Conservation (phyloP, 371 early-diverging fungal species). For the Nematocida ausubeli region DNA sequence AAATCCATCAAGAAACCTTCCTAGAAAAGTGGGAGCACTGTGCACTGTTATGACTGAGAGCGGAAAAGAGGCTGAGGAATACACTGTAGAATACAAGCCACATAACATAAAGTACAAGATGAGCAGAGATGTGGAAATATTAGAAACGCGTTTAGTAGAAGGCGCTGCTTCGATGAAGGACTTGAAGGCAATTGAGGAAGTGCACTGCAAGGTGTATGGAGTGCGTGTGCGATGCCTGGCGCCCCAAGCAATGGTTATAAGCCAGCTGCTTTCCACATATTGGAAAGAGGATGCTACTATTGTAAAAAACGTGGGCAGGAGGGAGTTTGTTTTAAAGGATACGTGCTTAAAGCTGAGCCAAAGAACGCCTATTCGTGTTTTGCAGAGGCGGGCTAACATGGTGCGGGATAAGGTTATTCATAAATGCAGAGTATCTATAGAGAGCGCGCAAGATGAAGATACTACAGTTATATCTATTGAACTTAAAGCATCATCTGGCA, state of each 20-base stretch:
- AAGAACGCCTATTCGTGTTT: slow-evolving; percentile 83
- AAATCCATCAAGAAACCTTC: slow-evolving; percentile 76
- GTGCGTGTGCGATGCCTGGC: slow-evolving; percentile 22
- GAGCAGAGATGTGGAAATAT: slow-evolving; percentile 22
- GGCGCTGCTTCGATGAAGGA: slow-evolving; percentile 27
- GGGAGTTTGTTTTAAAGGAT: not conserved
- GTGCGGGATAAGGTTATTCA: slow-evolving; percentile 49
- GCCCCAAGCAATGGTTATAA: not conserved
- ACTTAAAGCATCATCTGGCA: slow-evolving; percentile 70
- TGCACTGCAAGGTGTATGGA: slow-evolving; percentile 55
- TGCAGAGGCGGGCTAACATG: slow-evolving; percentile 67
- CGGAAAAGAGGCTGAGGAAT: slow-evolving; percentile 48
- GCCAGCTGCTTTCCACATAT: not conserved
- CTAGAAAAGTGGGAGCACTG: not conserved
- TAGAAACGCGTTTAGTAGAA: slow-evolving; percentile 25
- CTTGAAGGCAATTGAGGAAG: slow-evolving; percentile 54
- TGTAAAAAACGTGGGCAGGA: not conserved
- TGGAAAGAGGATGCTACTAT: not conserved
- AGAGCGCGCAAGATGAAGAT: slow-evolving; percentile 70
- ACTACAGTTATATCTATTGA: not conserved
- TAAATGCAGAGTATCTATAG: slow-evolving; percentile 19
- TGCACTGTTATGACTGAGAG: slow-evolving; percentile 56
- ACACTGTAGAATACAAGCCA: slow-evolving; percentile 4
- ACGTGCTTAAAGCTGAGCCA: slow-evolving; percentile 71
- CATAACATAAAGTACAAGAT: not conserved